Base-by-base conservation (phyloP, 257 asterid species). In the Mitragyna speciosa region DNA sequence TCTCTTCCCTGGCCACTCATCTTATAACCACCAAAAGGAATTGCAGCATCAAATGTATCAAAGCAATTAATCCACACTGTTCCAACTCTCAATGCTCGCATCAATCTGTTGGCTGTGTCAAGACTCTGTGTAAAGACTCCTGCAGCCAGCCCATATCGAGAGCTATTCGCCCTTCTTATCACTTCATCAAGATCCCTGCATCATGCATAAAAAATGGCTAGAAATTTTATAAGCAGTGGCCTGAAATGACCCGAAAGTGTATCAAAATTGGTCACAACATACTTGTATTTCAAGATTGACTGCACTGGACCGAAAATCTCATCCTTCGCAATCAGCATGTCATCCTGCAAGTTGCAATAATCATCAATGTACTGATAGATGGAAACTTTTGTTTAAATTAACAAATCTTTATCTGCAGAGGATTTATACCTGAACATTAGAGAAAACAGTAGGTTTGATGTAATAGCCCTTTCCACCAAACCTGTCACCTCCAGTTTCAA, bases 241-340 rank as follows among this genome's bases (percentile, higher is more conserved):
- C 72, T 70, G 30, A 26, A 20, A 45, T 41, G 41, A 82, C 61
- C 54, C 30, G 61, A 17, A 45, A 54, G 73, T 16, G 48, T n/a
- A 26, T n/a, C 33, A 61, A 51, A 14, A 3, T 26, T 47, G 10
- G 61, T 75, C 16, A 72, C 26, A 28, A 82, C 89, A 15, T 84
- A 94, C 99, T 88, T 96, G 61, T 68, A 96, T 82, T 96, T 96
- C 77, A 96, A 78, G 91, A 96, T 82, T 43, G 89, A 71, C 86
- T 93, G 98, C 79, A 96, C 99, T 0, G 99, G 99, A 52, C 99
- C 98, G 78, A 96, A 96, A 73, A 96, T 96, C 88, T 96, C 99
- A 24, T 96, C 99, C 79, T 63, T 85, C 8, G 99, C 98, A 52
- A 96, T 94, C 78, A 80, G 77, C 97, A 94, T 94, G 83, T 94